Percentiles rank a stretch among this genome's conserved stretches.
These are phyloP conservation scores for Diaporthe citriasiana DNA, from an alignment of 2,329 filamentous ascomycete species.

Conservation along the genomic window DNA sequence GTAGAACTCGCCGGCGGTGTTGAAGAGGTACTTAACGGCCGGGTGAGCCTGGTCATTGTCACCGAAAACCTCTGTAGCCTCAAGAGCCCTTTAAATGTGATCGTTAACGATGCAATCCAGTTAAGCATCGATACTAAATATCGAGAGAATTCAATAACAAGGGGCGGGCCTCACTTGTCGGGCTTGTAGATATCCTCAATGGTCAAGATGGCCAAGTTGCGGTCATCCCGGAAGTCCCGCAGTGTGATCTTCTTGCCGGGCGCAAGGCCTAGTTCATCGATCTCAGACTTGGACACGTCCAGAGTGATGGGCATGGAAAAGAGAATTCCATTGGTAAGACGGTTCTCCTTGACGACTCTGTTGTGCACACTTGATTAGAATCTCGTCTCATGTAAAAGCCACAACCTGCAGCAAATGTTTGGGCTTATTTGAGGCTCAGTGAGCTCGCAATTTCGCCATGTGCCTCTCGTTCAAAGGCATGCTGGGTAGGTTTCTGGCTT, in stretches of 20 bases:
- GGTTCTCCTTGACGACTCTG: conserved; percentile 90
- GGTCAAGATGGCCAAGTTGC: conserved; percentile 94
- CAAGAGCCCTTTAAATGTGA: conserved; percentile 74
- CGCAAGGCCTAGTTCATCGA: conserved; percentile 83
- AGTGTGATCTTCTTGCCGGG: conserved; percentile 86
- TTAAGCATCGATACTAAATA: too few species aligned
- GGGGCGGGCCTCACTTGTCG: conserved; percentile 79
- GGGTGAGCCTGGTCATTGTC: conserved; percentile 87
- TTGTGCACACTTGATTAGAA: conserved; percentile 23
- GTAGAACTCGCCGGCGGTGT: conserved; percentile 87
- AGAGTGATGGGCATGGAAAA: conserved; percentile 98
- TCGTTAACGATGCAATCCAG: conserved; percentile 1
- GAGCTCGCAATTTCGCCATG: neutral
- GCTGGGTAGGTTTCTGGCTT: neutral
- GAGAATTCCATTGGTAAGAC: conserved; percentile 88
- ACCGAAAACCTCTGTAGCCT: conserved; percentile 95
- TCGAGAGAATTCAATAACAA: neutral
- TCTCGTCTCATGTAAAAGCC: neutral
- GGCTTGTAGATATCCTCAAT: conserved; percentile 96
- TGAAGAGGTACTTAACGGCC: conserved; percentile 90
- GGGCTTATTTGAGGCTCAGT: neutral
- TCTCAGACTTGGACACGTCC: conserved; percentile 81
- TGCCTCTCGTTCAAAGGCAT: neutral
- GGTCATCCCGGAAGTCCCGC: conserved; percentile 95
- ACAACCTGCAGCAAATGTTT: neutral